Evolutionary conservation across 768 basidiomycete genomes (phyloP).

Genomic region (Leccinum subgranulosum): DNA sequence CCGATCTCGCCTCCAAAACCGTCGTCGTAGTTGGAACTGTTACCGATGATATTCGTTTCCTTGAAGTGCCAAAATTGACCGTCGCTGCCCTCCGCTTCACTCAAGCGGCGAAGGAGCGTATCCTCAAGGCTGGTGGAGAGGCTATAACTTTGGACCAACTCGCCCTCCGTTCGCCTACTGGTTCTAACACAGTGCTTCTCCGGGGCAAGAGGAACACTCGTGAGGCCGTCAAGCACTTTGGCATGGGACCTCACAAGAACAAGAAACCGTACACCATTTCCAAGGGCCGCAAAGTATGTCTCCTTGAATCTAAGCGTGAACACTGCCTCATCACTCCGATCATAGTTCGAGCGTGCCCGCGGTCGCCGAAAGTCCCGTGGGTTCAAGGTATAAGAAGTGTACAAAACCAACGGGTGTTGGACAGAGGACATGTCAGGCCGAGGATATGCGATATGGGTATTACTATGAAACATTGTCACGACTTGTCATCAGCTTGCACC

Average conservation of each 20-base stretch:
- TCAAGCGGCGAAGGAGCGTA: constrained; percentile 87
- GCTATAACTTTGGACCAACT: constrained; percentile 94
- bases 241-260: constrained; percentile 98
- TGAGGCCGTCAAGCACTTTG: constrained; percentile 97
- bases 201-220: constrained; percentile 91
- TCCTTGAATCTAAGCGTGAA: neutral
- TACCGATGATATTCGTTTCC: constrained; percentile 91
- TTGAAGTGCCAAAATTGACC: constrained; percentile 83
- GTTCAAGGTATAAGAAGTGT: constrained; percentile 80
- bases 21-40: constrained; percentile 89
- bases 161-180: constrained; percentile 90
- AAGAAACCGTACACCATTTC: constrained; percentile 96
- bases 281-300: constrained; percentile 88
- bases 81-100: constrained; percentile 97
- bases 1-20: constrained; percentile 73
- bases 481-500: constrained; percentile 14
- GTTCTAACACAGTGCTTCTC: constrained; percentile 90
- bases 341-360: constrained; percentile 92
- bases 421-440: constrained; percentile 21
- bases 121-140: constrained; percentile 94
- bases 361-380: constrained; percentile 98
- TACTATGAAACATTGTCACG: constrained; percentile 21
- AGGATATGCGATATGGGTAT: constrained; percentile 35
- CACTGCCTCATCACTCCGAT: constrained; percentile 1
- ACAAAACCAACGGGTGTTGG: constrained; percentile 35